Base-by-base conservation (phyloP, 352 stramenopile species). In the Phytophthora uliginosa region DNA sequence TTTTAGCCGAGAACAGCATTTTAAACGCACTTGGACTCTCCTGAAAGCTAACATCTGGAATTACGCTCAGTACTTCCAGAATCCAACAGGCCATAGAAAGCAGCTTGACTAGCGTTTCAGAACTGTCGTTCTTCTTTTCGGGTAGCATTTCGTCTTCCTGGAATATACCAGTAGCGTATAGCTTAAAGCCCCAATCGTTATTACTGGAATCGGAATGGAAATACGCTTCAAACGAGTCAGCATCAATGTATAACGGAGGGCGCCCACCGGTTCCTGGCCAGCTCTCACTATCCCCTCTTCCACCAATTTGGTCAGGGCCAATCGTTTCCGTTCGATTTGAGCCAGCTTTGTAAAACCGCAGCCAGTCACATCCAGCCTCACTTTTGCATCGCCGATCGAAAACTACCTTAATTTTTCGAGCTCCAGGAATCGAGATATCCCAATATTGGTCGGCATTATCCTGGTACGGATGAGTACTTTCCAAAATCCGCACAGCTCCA, bases 171-270 rank as follows among this genome's bases (percentile, higher is more conserved):
- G 92, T 75, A 13, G 88, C 90, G 45, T 83, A 96, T 2, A 98
- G 73, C 55, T 95, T 95, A 67, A 94, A 97, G 0, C 93, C 93
- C 93, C 93, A 98, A 66, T 98, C 91, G 42, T 92, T 94, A n/a
- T 88, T 84, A 18, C 78, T 92, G 1, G 74, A 80, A 62, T 97
- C 88, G 1, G 88, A 94, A 66, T 96, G 87, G 54, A 97, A 97
- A 55, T 94, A 85, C 1, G 91, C 88, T 58, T 95, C 86, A 64
- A 94, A 91, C 13, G 73, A 77, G 42, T 97, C 84, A 0, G 64
- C 77, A 9, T 96, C 78, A 22, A 97, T 84, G 20, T 90, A 76
- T 7, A 98, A 68, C 0, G 93, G 88, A n/a, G 78, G 75, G 7
- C 82, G 81, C 7, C 76, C 84, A 3, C 76, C 82, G 62, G 68